Conservation (phyloP, 345 rosid species). For the Dipteronia sinensis region DNA sequence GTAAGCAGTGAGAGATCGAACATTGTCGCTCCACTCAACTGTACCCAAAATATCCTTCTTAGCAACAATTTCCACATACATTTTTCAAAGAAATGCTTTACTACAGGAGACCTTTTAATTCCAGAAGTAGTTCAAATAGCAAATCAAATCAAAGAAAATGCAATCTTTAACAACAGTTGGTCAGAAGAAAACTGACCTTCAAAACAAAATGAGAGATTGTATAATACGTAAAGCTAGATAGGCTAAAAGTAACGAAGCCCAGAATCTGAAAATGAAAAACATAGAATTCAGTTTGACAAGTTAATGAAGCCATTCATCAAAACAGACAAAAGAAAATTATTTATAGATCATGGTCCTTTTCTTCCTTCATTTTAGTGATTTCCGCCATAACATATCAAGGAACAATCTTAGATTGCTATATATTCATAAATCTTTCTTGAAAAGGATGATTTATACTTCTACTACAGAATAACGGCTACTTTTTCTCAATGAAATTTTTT, state of each 20-base stretch:
- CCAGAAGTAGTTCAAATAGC: not conserved
- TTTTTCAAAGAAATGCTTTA: not conserved
- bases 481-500: no score
- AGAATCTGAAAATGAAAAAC: conserved; percentile 35
- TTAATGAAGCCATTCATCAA: not conserved
- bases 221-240: conserved; percentile 39
- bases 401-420: no score
- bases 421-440: no score
- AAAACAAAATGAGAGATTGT: conserved; percentile 48
- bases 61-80: not conserved
- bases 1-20: conserved; percentile 62
- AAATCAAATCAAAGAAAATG: not conserved
- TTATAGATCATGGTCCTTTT: no score
- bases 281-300: not conserved
- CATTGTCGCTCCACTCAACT: conserved; percentile 62
- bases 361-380: no score
- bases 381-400: no score
- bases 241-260: conserved; percentile 37
- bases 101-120: not conserved
- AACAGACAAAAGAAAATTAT: not conserved
- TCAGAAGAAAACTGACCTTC: conserved; percentile 34
- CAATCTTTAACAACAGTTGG: not conserved
- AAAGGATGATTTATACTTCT: no score
- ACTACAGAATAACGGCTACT: no score
- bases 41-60: conserved; percentile 13